Conservation (phyloP, 108 stramenopile genomes). For the Fistulifera pelliculosa region DNA sequence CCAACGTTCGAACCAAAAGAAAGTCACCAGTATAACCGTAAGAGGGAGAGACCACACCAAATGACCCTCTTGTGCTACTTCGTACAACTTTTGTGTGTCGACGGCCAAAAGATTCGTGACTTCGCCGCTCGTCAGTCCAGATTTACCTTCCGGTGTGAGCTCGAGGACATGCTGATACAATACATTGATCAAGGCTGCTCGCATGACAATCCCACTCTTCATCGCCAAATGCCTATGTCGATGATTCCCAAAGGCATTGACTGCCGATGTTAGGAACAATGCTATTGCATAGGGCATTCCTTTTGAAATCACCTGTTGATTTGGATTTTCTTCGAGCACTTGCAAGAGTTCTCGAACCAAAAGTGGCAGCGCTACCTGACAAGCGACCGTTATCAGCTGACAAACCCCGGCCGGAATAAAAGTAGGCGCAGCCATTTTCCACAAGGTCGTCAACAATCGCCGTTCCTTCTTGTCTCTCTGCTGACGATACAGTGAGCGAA, state of each 20-base stretch:
- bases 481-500: constrained; percentile 12
- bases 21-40: constrained; percentile 57
- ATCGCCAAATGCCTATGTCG: constrained; percentile 63
- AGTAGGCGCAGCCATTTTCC: constrained; percentile 33
- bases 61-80: constrained; percentile 79
- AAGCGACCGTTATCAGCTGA: constrained; percentile 55
- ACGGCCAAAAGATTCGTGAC: constrained; percentile 70
- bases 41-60: constrained; percentile 81
- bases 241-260: constrained; percentile 56
- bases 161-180: constrained; percentile 53
- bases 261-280: constrained; percentile 28
- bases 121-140: constrained; percentile 54
- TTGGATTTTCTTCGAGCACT: constrained; percentile 44
- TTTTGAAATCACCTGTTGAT: constrained; percentile 15
- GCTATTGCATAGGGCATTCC: constrained; percentile 42
- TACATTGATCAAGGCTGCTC: constrained; percentile 41
- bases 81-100: constrained; percentile 80
- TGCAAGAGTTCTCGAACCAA: constrained; percentile 55
- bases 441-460: constrained; percentile 37
- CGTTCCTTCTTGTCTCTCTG: not conserved
- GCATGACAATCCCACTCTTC: constrained; percentile 48
- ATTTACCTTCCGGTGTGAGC: constrained; percentile 50
- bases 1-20: constrained; percentile 53
- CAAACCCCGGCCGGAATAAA: constrained; percentile 67
- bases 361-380: constrained; percentile 60